Evolutionary conservation across 345 rosid species (phyloP).

Genomic region (Salix brachista): DNA sequence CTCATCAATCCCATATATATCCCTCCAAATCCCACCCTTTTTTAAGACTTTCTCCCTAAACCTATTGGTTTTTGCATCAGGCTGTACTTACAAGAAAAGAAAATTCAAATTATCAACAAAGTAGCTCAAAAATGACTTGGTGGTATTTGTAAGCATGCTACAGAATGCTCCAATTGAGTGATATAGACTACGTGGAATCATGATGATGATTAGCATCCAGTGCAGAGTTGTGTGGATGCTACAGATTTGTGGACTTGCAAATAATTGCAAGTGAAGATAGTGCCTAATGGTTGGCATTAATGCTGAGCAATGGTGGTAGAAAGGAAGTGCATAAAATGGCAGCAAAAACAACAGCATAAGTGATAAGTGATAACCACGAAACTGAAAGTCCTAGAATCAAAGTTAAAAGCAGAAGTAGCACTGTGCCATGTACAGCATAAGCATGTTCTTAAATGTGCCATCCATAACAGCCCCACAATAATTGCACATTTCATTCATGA

Average conservation of each 20-base stretch:
- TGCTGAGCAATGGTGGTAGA: background rate
- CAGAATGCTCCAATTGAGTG: background rate
- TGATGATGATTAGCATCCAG: background rate
- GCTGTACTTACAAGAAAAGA: conserved; percentile 44
- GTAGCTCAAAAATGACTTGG: background rate
- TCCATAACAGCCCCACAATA: no score
- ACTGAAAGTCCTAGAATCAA: background rate
- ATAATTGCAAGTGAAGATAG: background rate
- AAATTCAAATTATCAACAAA: background rate
- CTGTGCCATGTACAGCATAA: background rate
- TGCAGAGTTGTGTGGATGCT: background rate
- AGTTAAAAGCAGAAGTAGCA: background rate
- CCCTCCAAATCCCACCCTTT: conserved; percentile 97
- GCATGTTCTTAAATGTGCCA: no score
- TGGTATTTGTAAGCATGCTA: background rate
- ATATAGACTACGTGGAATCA: background rate
- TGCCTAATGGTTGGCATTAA: background rate
- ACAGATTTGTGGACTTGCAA: background rate
- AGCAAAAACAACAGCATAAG: background rate
- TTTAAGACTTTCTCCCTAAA: conserved; percentile 88
- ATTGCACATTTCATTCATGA: no score
- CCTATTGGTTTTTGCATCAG: conserved; percentile 89
- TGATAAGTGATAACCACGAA: background rate
- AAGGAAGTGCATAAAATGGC: background rate
- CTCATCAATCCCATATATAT: conserved; percentile 89